Base-by-base conservation (phyloP, 495 filamentous ascomycete species). In the Penicillium atrosanguineum region DNA sequence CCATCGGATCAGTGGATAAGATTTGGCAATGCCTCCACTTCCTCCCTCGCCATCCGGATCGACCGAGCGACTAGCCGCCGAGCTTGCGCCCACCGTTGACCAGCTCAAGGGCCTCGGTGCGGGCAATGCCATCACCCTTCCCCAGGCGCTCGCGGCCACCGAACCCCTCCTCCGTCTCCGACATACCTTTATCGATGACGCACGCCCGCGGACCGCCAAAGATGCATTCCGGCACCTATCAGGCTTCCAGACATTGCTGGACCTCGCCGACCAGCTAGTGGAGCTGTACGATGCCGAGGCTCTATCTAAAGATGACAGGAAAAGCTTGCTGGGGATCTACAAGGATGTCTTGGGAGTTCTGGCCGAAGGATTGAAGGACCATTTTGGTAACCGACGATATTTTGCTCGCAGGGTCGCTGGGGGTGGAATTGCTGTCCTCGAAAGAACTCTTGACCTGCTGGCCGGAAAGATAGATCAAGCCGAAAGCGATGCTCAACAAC, bases 331-430 rank as follows among this genome's bases (percentile, higher is more conserved):
- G 62, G 79, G 85, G 23, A 72, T 96, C 21, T 71, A 90, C 38
- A 87, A 89, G 68, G 81, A 81, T 47, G 71, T 83, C 11, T 77
- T 97, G 38, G 79, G 80, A 48, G 82, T 90, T 14, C 64, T 97
- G 38, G 84, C 88, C 1, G 87, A 90, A 46, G 84, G 85, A 23
- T 80, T 97, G 61, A 82, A 84, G 43, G 83, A 84, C 16, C 91
- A 97, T 70, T 79, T 85, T 52, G 93, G 91, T 12, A 98, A 97
- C 71, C 79, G 84, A 55, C 83, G 87, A 52, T 96, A 92, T 69
- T 97, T 97, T 69, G 79, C 83, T 46, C 82, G 82, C 53, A 79
- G 81, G 51, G 81, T 92, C 23, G 74, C 84, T 16, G 83, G 82
- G n/a, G 87, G 87, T 48, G 90, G 91, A 8, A 89, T 88, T 84